Evolutionary conservation across 139 green algal species (phyloP).

Genomic region (Pycnococcus provasolii): DNA sequence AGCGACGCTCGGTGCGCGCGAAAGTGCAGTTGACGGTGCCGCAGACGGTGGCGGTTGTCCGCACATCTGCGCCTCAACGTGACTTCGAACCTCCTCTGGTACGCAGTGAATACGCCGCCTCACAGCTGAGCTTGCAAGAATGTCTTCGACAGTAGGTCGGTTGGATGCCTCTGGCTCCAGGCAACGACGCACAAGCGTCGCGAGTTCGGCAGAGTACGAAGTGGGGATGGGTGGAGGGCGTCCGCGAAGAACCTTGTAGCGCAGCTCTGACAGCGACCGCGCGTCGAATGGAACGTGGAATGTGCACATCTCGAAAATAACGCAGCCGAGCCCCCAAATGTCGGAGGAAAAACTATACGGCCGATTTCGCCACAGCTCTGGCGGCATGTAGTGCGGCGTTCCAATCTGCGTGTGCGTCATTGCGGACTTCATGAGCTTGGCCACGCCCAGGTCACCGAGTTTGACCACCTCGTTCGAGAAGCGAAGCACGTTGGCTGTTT

Average conservation of each 20-base stretch:
- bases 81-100: not conserved
- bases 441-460: constrained; percentile 72
- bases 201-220: constrained; percentile 46
- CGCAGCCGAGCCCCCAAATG: constrained; percentile 67
- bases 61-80: not conserved
- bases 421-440: constrained; percentile 58
- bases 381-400: constrained; percentile 74
- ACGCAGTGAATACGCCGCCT: constrained; percentile 5
- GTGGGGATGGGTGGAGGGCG: constrained; percentile 38
- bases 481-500: constrained; percentile 62
- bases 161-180: constrained; percentile 42
- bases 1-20: not conserved
- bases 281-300: constrained; percentile 63
- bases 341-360: constrained; percentile 70
- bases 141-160: not conserved
- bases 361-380: constrained; percentile 61
- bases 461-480: constrained; percentile 48
- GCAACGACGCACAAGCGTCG: constrained; percentile 38
- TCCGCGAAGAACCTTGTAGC: constrained; percentile 34
- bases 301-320: constrained; percentile 74
- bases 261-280: constrained; percentile 48
- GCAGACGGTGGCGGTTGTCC: not conserved
- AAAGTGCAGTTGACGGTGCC: not conserved
- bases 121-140: constrained; percentile 29
- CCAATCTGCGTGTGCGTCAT: constrained; percentile 62